Evolutionary conservation across 257 asterid genomes (phyloP), one percentile per base, ranked within the genome.

Genomic region (Nicotiana knightiana): DNA sequence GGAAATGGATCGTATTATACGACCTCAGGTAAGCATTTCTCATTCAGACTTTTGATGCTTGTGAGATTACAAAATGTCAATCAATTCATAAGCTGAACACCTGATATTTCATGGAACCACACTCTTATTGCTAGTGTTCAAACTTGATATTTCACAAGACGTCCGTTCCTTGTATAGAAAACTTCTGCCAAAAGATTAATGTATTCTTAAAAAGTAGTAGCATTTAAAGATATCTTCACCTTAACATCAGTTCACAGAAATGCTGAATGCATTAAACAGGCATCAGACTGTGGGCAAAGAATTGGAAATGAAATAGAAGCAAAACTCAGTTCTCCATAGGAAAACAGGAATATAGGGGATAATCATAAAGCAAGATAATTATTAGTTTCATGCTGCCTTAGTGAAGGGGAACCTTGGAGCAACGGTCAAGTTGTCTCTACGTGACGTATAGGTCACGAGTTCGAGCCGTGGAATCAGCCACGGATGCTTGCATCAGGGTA

Each of bases 1-100:
- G 83, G 98, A 96, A 91, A 94, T 94, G 96, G 98, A 96, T 84
- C 94, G 97, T 30, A 89, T 94, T 24, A 12, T 93, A 81, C 87
- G 97, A 70, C 98, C 98, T 84, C 93, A 87, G 97, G 99, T 92
- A 81, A 87, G 75, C 39, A 24, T 71, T 46, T 71, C 13, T 13
- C 24, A 6, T 24, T 71, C 61, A 46, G 79, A 71, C 30, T 24
- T 51, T 71, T 24, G 79, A 70, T 43, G 58, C n/a, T 70, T 70
- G 35, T 70, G 77, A 39, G 77, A 4, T 21, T 73, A 46, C 62
- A 13, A 24, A 39, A 71, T 46, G 78, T 13, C 59, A 21, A 21
- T 71, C 59, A 71, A 46, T 12, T 71, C 37, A 71, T 24, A 21
- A 21, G 58, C 4, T 10, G 58, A 12, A 43, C 58, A 53, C 58